phyloP scores from a whole-genome alignment of 257 asterid genomes.

The Schizonepeta tenuifolia region DNA sequence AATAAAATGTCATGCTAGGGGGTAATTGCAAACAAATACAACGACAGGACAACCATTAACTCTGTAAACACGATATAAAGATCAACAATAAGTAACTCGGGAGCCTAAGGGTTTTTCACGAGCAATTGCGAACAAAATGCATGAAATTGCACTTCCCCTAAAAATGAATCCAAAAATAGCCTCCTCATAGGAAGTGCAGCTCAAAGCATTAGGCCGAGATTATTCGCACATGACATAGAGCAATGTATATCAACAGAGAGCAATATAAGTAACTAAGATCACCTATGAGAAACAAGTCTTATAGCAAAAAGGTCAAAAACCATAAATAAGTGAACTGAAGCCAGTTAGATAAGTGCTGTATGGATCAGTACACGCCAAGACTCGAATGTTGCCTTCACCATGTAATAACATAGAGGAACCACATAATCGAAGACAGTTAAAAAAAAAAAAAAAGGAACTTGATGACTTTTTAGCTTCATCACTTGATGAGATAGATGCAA shows the following conservation, averaged over 20 bases:
- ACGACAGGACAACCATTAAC: neutral
- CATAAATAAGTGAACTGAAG: neutral
- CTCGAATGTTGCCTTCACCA: neutral
- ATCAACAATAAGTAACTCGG: neutral
- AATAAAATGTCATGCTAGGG: neutral
- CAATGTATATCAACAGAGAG: neutral
- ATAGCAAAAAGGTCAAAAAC: neutral
- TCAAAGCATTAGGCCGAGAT: neutral
- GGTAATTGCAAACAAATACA: slow-evolving; percentile 1
- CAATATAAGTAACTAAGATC: neutral
- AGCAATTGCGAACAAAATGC: neutral
- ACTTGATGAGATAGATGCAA: slow-evolving; percentile 22
- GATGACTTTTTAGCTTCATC: neutral
- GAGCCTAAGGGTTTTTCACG: neutral
- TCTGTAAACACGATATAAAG: neutral
- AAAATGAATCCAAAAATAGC: neutral
- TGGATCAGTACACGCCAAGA: slow-evolving; percentile 11
- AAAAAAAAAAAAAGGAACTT: neutral
- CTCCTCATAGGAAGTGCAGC: neutral
- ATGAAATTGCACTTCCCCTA: neutral
- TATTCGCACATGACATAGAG: neutral
- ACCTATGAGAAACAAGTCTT: neutral
- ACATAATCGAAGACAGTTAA: slow-evolving; percentile 2
- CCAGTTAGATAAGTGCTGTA: neutral
- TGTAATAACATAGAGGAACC: neutral